Evolutionary conservation across 164 flowering plant genomes (phyloP).

Genomic region (Taxillus chinensis): DNA sequence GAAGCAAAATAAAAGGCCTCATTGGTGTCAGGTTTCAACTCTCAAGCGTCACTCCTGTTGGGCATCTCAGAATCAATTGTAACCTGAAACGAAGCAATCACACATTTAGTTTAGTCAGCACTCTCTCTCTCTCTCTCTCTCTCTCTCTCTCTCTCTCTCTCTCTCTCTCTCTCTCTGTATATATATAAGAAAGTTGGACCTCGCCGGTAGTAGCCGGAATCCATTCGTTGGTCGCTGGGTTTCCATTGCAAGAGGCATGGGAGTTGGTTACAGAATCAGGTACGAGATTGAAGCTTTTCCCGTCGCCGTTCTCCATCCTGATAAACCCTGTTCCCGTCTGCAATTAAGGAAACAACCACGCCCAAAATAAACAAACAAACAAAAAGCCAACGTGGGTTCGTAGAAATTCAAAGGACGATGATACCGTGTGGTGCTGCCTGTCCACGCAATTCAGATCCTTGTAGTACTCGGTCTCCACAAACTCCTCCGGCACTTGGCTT

Average conservation of each 20-base stretch:
- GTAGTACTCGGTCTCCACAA: conserved; percentile 77
- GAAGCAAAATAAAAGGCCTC: too few species aligned
- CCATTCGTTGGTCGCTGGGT: conserved; percentile 96
- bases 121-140: too few species aligned
- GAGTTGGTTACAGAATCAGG: conserved; percentile 19
- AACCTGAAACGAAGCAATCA: not conserved
- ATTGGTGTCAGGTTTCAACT: too few species aligned
- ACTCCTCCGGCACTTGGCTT: conserved; percentile 47
- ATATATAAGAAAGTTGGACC: conserved; percentile 16
- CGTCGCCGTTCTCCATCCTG: conserved; percentile 33
- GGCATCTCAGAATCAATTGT: not conserved
- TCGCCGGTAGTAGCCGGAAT: conserved; percentile 41
- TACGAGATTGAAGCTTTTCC: conserved; percentile 23
- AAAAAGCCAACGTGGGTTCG: too few species aligned
- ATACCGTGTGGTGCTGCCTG: conserved; percentile 86
- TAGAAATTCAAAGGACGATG: too few species aligned
- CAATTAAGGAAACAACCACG: not conserved
- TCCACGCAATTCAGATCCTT: conserved; percentile 67
- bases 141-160: too few species aligned
- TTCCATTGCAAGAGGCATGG: conserved; percentile 53
- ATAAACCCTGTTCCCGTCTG: conserved; percentile 94
- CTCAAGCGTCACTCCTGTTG: not conserved
- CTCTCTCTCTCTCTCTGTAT: too few species aligned
- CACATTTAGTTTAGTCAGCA: too few species aligned
- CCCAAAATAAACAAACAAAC: too few species aligned